A percentile compares a stretch with the other conserved stretches of the same genome.
Evolutionary conservation across 345 rosid species (phyloP).

Genomic region (Trapa incisa): DNA sequence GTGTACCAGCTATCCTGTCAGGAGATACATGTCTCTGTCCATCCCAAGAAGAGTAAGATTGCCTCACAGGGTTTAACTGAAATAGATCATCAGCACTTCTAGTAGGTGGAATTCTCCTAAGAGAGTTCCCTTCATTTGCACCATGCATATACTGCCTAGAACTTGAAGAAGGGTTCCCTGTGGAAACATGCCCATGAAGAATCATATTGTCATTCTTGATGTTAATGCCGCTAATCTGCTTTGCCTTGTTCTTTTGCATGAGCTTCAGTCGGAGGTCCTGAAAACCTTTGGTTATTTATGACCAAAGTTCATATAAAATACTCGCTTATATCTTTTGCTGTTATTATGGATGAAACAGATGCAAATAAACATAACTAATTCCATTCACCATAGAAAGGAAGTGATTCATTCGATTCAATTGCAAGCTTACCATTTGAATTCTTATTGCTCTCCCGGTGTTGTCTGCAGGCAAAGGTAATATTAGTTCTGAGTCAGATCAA

Average conservation of each 20-base stretch:
- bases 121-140: conserved; percentile 10
- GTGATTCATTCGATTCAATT: not conserved
- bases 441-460: not conserved
- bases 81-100: conserved; percentile 12
- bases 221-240: conserved; percentile 2
- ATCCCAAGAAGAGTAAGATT: conserved; percentile 15
- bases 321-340: not conserved
- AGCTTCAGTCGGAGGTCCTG: conserved; percentile 15
- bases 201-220: conserved; percentile 8
- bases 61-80: conserved; percentile 11
- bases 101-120: conserved; percentile 10
- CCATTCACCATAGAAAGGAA: not conserved
- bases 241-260: conserved; percentile 17
- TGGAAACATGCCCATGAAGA: conserved; percentile 1
- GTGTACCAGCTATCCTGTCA: conserved; percentile 6
- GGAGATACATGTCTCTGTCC: conserved; percentile 23
- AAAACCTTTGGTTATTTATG: conserved; percentile 21
- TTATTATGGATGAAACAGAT: not conserved
- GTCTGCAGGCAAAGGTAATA: not conserved
- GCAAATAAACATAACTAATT: not conserved
- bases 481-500: not conserved
- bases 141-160: conserved; percentile 11
- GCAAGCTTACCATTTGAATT: not conserved
- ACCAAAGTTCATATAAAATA: not conserved
- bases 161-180: conserved; percentile 8